phyloP scores from a whole-genome alignment of 371 early-diverging fungal species.

The Batrachochytrium dendrobatidis region DNA sequence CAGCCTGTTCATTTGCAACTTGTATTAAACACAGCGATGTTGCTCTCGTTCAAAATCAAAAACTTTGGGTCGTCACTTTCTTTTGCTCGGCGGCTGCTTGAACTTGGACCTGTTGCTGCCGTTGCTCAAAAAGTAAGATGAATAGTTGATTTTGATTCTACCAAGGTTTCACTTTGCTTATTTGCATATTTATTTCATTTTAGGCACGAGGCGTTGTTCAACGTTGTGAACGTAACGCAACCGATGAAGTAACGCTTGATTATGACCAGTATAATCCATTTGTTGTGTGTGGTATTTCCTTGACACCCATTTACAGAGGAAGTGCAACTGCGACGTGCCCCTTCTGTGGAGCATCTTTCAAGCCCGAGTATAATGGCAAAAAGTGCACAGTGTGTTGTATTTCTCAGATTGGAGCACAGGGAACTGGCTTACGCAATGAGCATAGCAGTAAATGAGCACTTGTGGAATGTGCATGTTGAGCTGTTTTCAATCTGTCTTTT shows the following conservation, averaged over 20 bases:
- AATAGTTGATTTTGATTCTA: slow-evolving; percentile 17
- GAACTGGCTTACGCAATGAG: slow-evolving; percentile 24
- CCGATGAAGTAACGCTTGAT: slow-evolving; percentile 72
- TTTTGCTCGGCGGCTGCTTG: slow-evolving; percentile 82
- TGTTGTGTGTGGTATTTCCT: slow-evolving; percentile 69
- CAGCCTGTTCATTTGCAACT: slow-evolving; percentile 80
- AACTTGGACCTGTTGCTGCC: slow-evolving; percentile 68
- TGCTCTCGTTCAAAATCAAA: slow-evolving; percentile 66
- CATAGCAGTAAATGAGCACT: slow-evolving; percentile 7
- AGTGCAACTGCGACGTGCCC: slow-evolving; percentile 70
- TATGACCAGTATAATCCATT: slow-evolving; percentile 93
- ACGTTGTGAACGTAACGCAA: slow-evolving; percentile 65
- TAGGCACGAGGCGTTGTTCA: slow-evolving; percentile 12
- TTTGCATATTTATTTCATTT: background rate
- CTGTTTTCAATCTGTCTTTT: too few species aligned
- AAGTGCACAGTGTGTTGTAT: slow-evolving; percentile 83
- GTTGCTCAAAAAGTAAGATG: slow-evolving; percentile 74
- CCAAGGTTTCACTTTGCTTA: background rate
- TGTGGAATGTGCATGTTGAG: too few species aligned
- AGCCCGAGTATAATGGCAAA: slow-evolving; percentile 66
- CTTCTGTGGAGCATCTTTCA: slow-evolving; percentile 81
- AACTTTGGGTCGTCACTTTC: slow-evolving; percentile 72
- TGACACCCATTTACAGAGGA: slow-evolving; percentile 81
- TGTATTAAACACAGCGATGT: slow-evolving; percentile 76
- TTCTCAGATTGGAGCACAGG: slow-evolving; percentile 43